Percentiles rank a stretch among this genome's conserved stretches.
phyloP scores from a whole-genome alignment of 257 asterid species.

The Solanum bulbocastanum region DNA sequence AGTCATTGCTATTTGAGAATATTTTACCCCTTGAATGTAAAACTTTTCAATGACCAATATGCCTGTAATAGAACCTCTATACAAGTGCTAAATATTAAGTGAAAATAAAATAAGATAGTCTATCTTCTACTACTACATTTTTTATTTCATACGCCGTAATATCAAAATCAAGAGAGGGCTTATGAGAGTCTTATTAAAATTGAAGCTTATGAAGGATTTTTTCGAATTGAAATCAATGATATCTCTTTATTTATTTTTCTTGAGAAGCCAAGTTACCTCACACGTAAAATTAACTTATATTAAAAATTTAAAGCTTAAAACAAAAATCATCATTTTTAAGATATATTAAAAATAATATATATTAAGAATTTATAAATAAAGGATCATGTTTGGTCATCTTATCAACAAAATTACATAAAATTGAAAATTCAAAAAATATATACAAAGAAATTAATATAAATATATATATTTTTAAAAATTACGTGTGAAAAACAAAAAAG shows the following conservation, averaged over 20 bases:
- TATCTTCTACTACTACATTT: too few species aligned
- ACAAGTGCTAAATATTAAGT: too few species aligned
- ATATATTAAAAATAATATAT: background rate
- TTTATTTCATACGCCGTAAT: too few species aligned
- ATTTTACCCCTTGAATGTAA: too few species aligned
- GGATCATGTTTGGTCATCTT: background rate
- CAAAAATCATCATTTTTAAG: background rate
- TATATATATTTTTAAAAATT: too few species aligned
- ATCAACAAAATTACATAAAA: background rate
- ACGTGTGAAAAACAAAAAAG: fast-evolving
- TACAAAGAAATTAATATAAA: background rate
- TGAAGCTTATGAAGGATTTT: background rate
- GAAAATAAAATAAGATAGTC: background rate
- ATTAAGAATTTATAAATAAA: too few species aligned
- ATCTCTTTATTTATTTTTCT: background rate
- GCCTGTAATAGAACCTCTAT: too few species aligned
- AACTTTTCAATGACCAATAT: too few species aligned
- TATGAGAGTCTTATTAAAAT: too few species aligned
- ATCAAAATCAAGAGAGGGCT: background rate
- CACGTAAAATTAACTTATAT: background rate
- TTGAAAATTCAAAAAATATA: background rate
- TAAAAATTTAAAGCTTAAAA: background rate
- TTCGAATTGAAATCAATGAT: background rate
- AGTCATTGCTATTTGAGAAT: too few species aligned
- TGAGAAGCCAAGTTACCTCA: background rate